phyloP scores from a whole-genome alignment of 2,329 filamentous ascomycete genomes.

The Cryphonectria parasitica region DNA sequence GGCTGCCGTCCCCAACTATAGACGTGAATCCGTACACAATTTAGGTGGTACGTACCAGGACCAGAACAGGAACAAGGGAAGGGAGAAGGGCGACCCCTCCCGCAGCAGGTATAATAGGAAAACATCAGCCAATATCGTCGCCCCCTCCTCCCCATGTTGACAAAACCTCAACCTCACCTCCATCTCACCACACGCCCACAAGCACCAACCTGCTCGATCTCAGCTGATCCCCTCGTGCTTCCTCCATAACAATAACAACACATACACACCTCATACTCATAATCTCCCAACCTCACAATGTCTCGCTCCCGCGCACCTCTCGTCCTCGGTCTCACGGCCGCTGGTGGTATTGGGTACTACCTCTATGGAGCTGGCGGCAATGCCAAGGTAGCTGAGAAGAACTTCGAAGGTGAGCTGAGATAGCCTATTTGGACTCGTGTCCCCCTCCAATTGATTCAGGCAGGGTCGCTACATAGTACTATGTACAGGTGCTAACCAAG shows the following conservation, averaged over 20 bases:
- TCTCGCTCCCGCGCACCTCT: constrained; percentile 52
- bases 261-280: background rate
- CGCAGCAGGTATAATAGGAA: constrained; percentile 3
- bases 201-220: background rate
- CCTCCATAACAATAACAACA: background rate
- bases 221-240: background rate
- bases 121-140: constrained; percentile 8
- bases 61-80: background rate
- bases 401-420: constrained; percentile 72
- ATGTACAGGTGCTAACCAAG: constrained; percentile 30
- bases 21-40: background rate
- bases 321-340: constrained; percentile 64
- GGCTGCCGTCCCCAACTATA: background rate
- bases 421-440: background rate
- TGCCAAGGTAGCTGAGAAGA: constrained; percentile 81
- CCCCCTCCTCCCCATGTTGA: background rate
- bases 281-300: constrained; percentile 43
- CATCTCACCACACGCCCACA: background rate
- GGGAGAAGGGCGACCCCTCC: background rate
- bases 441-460: background rate
- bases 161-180: constrained; percentile 1
- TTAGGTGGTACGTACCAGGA: background rate
- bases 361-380: constrained; percentile 84
- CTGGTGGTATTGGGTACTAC: constrained; percentile 81
- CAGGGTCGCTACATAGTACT: background rate